Base-by-base conservation (phyloP, 2,329 filamentous ascomycete species). In the Apiospora aurea region DNA sequence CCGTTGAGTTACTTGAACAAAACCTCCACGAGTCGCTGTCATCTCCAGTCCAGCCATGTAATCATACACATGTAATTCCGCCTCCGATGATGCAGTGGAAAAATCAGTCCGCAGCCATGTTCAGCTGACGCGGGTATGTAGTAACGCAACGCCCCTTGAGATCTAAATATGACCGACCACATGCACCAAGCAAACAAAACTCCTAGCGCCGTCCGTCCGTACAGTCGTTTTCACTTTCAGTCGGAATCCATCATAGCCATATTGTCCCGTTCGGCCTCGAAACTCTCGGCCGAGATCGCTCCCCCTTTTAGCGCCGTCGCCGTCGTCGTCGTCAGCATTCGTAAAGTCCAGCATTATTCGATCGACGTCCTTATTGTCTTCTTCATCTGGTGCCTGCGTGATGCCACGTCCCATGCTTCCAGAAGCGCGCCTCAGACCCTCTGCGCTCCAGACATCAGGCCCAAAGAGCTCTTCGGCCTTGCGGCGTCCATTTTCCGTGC, bases 271-370 rank as follows among this genome's bases (percentile, higher is more conserved):
- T 81, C 79, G 1, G 79, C 79, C 70, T 81, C 79, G 14, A 81
- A 79, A 71, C 77, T 80, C 43, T 79, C 79, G 18, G 79, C 77
- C 24, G 79, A 80, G 70, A 83, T 79, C 74, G 77, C 75, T 1
- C 78, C 77, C 77, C 71, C 79, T 82, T 75, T 84, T 85, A 13
- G 74, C 70, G 71, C 79, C 70, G 0, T 87, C 86, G 34, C 79
- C 70, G 0, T 87, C 86, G 34, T 84, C 82, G 16, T 88, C 85
- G 21, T 87, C 85, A 71, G 86, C 83, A 72, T 89, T 87, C 4
- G 87, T 88, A 74, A 89, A 83, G 61, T 89, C 87, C 64, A 85
- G 82, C 76, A 89, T 89, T 86, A 89, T 88, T 74, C 85, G 85
- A 71, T 88, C 86, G 4, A 87, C 86, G 38, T 85, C 86, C 61